Evolutionary conservation across 495 filamentous ascomycete species (phyloP), one percentile per base, ranked within the genome.

Genomic region (Podospora australis): DNA sequence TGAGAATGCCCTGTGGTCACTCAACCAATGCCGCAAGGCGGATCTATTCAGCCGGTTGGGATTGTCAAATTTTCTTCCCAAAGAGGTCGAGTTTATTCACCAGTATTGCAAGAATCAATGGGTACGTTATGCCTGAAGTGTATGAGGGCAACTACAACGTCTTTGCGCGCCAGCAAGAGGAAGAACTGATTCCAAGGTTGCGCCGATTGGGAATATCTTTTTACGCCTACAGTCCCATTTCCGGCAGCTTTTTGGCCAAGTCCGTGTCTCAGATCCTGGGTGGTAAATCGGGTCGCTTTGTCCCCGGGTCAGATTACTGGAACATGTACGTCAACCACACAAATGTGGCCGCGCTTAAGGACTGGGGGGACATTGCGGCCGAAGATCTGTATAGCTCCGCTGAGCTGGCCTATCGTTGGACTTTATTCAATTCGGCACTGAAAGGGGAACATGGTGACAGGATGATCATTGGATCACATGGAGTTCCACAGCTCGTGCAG

Each of bases 21-120:
- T 77, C 19, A 62, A 82, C 52, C 54, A 72, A 36, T 59, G 79
- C 10, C 58, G 77, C 51, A 60, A 67, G 22, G 65, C 72, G 49
- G 75, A 77, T 5, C 46, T 60, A 14, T 79, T 80, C 48, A 56
- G 62, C 2, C 59, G 70, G 8, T 53, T 60, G n/a, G 78, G 70
- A 2, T 56, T 81, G 17, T 69, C 66, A 45, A 80, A 79, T 44
- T 81, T 71, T 57, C 63, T 58, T 54, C 55, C 72, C 0, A 72
- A 69, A 65, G 71, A 78, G 58, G 72, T 81, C 10, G 71, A 71
- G 14, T 0, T 52, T 71, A 52, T 71, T 81, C 30, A 67, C 66
- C 42, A 68, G 73, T 52, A 58, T 78, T 1, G 78, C 73, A 29
- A 55, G 64, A 6, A 42, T 52, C n/a, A 63, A 78, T 7, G 34